Base-by-base conservation (phyloP, 768 basidiomycete genomes). In the Pleurotus platypus region DNA sequence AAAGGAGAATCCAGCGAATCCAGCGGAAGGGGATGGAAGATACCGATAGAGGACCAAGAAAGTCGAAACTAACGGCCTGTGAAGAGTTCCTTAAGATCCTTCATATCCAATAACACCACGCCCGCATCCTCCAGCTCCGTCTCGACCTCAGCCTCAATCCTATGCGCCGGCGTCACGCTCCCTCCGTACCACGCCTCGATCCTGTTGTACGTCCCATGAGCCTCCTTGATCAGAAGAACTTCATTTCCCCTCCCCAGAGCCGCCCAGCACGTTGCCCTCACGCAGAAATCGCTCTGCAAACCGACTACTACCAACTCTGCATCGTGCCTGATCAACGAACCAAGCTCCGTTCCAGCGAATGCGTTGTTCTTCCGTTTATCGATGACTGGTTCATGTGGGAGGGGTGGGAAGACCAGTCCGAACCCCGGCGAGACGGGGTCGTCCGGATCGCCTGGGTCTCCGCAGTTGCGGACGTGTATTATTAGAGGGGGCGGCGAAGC, bases 291-390 rank as follows among this genome's bases (percentile, higher is more conserved):
- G 62, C 83, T 85, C 68, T 85, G 84, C 66, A 86, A 78, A 12
- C 87, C 87, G 15, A 80, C 81, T 49, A 89, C 76, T 50, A 89
- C 76, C 50, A 89, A 75, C 73, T 87, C 82, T 12, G 85, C 85
- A 27, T 81, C 76, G 2, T 64, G 54, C 0, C 78, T 74, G 37
- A 90, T 70, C 43, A 84, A 63, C 2, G 78, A 73, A 6, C 69
- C 77, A 3, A 90, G 73, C 9, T 53, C 59, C 16, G 86, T 89
- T 9, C 83, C 83, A 0, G 78, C 75, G 61, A 89, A 90, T 24
- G 86, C 85, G 61, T 89, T 87, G 71, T 84, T 87, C 71, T 85
- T 85, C 49, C 72, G 71, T 71, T 88, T 89, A 71, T 89, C 86
- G 46, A 89, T 61, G 51, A 87, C 72, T 49, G 70, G 66, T 66